Evolutionary conservation across 192 early-diverging fungal genomes (phyloP), one percentile per base, ranked within the genome.

Genomic region (Borealophlyctis nickersoniae): DNA sequence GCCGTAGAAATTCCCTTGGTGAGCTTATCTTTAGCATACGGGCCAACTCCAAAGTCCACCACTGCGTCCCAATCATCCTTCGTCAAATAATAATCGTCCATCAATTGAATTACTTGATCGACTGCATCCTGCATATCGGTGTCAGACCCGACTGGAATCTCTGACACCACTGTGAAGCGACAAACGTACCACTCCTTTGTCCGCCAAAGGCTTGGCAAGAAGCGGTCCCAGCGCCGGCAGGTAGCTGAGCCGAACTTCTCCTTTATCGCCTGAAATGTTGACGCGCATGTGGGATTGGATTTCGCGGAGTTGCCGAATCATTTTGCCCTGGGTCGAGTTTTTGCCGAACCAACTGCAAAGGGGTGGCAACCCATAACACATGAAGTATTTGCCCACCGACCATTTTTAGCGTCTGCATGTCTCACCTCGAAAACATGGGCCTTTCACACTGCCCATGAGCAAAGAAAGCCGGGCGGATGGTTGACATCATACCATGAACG

Each of bases 71-170:
- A 87, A 66, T 93, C 87, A 36, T 98, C 95, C 65, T 87, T 87
- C 63, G 73, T 89, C 53, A 99, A 73, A 58, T 89, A 93, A 74
- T 99, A 99, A 14, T 86, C 82, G 65, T 99, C 94, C 93, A 99
- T 94, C 4, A 81, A 69, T 7, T 87, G 62, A 29, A 98, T 89
- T n/a, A 93, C 87, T 5, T 85, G 75, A 3, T 74, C 70, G 34
- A 92, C 85, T 0, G 84, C 89, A 5, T 79, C 85, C 68, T 74
- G 53, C 31, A 72, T 4, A 32, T 56, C n/a, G 23, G 33, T 22
- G 3, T n/a, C 11, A 14, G 45, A 48, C n/a, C 45, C 45, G 45
- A 48, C 45, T 14, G 45, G n/a, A 48, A 30, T 35, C 56, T 51
- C 57, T 2, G 9, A 31, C 29, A 50, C 32, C 29, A 13, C 51